Percentiles rank a stretch among this genome's conserved stretches.
Conservation (phyloP, 441 rosid species). For the Gossypium lobatum region DNA sequence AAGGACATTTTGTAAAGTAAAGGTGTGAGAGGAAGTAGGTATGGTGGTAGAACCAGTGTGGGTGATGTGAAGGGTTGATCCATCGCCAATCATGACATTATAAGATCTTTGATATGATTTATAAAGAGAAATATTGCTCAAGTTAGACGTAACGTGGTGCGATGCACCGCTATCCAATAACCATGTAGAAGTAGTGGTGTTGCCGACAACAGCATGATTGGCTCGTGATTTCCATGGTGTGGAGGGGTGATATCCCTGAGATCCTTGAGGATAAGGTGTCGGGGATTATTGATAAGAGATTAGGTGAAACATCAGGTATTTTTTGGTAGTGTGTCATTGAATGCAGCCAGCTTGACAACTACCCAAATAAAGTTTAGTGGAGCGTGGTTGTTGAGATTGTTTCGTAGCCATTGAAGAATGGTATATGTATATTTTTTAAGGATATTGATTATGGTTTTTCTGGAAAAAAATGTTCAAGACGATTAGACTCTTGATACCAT, state of each 20-base stretch:
- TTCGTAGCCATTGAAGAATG: too few relatives aligned
- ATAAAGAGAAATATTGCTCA: too few relatives aligned
- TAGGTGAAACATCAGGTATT: neutral
- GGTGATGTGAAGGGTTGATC: neutral
- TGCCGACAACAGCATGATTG: neutral
- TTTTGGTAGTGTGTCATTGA: neutral
- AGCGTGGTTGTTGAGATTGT: too few relatives aligned
- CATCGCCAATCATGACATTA: neutral
- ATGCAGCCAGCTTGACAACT: neutral
- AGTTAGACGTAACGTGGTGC: too few relatives aligned
- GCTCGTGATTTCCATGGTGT: neutral
- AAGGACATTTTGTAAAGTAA: neutral
- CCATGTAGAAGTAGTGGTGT: too few relatives aligned
- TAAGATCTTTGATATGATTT: too few relatives aligned
- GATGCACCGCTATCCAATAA: too few relatives aligned
- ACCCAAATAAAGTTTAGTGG: neutral
- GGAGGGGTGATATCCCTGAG: neutral
- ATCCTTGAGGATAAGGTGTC: neutral
- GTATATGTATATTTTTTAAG: too few relatives aligned
- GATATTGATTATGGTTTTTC: too few relatives aligned
- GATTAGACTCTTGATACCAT: too few relatives aligned
- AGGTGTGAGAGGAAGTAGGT: neutral
- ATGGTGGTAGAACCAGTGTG: neutral
- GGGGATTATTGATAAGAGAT: too few relatives aligned
- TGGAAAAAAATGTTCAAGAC: too few relatives aligned